Percentiles rank a stretch among this genome's conserved stretches.
These are phyloP conservation scores for Tolypocladium ophioglossoides DNA, from an alignment of 2,329 filamentous ascomycete species.

Conservation along the genomic window DNA sequence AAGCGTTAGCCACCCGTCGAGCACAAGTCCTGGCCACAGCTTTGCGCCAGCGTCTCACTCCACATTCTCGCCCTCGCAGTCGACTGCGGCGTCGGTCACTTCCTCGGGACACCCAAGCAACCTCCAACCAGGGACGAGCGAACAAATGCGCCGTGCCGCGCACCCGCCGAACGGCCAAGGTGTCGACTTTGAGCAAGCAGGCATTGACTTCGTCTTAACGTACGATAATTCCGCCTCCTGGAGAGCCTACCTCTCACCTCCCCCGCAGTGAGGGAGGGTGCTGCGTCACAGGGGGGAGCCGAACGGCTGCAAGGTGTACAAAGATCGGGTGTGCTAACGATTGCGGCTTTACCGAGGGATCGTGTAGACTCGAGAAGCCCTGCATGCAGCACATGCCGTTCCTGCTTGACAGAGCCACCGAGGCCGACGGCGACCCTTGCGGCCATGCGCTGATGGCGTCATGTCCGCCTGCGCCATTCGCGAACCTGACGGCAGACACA, in stretches of 20 bases:
- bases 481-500: slow-evolving; percentile 36
- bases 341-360: slow-evolving; percentile 24
- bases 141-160: slow-evolving; percentile 17
- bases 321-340: slow-evolving; percentile 30
- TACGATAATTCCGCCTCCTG: slow-evolving; percentile 52
- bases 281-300: slow-evolving; percentile 2
- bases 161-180: slow-evolving; percentile 23
- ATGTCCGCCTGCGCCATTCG: slow-evolving; percentile 61
- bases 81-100: slow-evolving; percentile 31
- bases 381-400: slow-evolving; percentile 88
- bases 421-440: slow-evolving; percentile 58
- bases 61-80: slow-evolving; percentile 35
- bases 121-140: slow-evolving; percentile 17
- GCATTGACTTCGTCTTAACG: slow-evolving; percentile 87
- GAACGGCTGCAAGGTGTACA: slow-evolving; percentile 7
- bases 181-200: slow-evolving; percentile 69
- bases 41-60: slow-evolving; percentile 38
- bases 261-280: slow-evolving; percentile 34
- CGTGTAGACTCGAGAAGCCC: slow-evolving; percentile 72
- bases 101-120: slow-evolving; percentile 19
- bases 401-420: slow-evolving; percentile 50
- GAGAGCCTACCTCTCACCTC: slow-evolving; percentile 56
- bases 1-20: slow-evolving; percentile 34
- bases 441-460: slow-evolving; percentile 92
- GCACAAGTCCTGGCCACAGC: slow-evolving; percentile 48